These are phyloP conservation scores for Dalbergia cultrata DNA, from an alignment of 306 rosid genomes.

Conservation along the genomic window DNA sequence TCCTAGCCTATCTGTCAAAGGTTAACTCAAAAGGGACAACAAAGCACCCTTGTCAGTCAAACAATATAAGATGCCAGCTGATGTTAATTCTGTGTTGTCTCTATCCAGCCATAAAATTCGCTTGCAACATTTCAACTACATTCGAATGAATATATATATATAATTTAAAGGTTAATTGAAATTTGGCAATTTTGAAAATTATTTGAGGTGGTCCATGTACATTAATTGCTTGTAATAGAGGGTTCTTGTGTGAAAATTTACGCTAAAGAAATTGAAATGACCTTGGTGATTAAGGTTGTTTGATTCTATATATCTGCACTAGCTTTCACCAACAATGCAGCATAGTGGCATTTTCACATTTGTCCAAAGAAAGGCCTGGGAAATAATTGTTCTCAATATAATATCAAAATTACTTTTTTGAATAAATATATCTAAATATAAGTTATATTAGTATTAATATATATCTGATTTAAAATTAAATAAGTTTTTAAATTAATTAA, in stretches of 20 bases:
- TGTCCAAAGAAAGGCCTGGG: background rate
- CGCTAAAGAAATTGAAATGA: background rate
- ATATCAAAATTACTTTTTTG: too few species aligned
- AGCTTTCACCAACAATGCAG: background rate
- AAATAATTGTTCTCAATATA: background rate
- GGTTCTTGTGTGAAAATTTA: background rate
- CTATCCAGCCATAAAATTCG: constrained; percentile 33
- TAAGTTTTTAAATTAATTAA: too few species aligned
- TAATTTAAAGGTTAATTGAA: background rate
- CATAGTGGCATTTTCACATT: constrained; percentile 4
- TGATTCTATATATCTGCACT: background rate
- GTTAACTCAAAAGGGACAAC: constrained; percentile 34
- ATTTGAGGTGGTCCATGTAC: constrained; percentile 12
- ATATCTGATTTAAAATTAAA: too few species aligned
- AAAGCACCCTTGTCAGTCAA: constrained; percentile 37
- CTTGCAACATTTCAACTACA: background rate
- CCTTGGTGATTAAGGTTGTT: background rate
- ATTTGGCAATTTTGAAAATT: background rate
- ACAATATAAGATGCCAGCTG: constrained; percentile 31
- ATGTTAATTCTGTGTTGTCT: constrained; percentile 37
- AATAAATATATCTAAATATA: too few species aligned
- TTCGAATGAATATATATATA: background rate
- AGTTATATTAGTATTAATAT: too few species aligned
- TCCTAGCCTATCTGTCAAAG: background rate
- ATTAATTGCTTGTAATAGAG: background rate